phyloP scores from a whole-genome alignment of 176 grass and related monocot genomes.

The Chloris gayana region DNA sequence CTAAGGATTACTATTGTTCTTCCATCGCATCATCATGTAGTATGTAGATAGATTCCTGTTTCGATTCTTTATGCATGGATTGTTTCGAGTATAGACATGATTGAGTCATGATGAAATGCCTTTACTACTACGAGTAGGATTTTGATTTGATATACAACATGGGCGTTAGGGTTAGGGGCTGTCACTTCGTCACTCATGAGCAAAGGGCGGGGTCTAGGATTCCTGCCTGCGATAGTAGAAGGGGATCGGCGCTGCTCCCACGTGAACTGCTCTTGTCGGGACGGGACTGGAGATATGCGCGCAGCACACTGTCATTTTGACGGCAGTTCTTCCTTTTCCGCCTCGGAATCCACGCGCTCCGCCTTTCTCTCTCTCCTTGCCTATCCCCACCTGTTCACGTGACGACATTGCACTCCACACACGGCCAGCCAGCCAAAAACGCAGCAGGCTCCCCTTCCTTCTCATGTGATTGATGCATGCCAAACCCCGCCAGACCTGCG shows the following conservation, averaged over 20 bases:
- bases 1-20: too few relatives aligned
- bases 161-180: slow-evolving; percentile 55
- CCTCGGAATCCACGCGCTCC: slow-evolving; percentile 68
- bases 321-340: slow-evolving; percentile 43
- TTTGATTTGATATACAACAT: slow-evolving; percentile 10
- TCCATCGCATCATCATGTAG: background rate
- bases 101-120: slow-evolving; percentile 60
- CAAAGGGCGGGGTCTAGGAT: slow-evolving; percentile 35
- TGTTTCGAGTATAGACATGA: slow-evolving; percentile 28
- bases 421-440: slow-evolving; percentile 12
- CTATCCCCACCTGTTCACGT: slow-evolving; percentile 73
- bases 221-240: too few relatives aligned
- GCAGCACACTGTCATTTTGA: slow-evolving; percentile 48
- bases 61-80: background rate
- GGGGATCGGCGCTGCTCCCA: slow-evolving; percentile 57
- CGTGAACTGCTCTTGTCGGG: slow-evolving; percentile 72
- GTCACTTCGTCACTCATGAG: too few relatives aligned
- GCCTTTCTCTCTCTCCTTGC: slow-evolving; percentile 8
- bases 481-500: slow-evolving; percentile 27
- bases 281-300: slow-evolving; percentile 59
- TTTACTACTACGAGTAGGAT: background rate
- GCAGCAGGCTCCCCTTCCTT: slow-evolving; percentile 17
- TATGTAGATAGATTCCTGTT: background rate
- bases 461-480: slow-evolving; percentile 55
- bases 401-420: slow-evolving; percentile 41